Evolutionary conservation across 805 yeast genomes (phyloP).

Genomic region (Saturnispora zaruensis): DNA sequence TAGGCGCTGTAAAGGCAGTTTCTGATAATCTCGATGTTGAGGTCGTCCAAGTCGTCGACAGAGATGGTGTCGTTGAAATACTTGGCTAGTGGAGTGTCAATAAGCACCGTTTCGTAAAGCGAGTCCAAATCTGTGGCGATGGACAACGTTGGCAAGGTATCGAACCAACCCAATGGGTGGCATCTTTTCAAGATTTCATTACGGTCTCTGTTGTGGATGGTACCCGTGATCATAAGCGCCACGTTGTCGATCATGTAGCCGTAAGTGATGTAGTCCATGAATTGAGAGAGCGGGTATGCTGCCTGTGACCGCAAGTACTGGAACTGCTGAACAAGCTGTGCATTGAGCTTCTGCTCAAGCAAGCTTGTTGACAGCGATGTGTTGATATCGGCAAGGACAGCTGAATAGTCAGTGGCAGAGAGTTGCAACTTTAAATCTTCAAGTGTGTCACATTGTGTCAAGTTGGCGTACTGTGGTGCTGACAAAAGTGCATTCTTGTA

Average conservation of each 20-base stretch:
- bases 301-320: conserved; percentile 79
- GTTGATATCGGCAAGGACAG: conserved; percentile 73
- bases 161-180: conserved; percentile 98
- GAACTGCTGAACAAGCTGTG: conserved; percentile 73
- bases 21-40: conserved; percentile 90
- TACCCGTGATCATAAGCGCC: conserved; percentile 91
- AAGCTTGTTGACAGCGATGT: conserved; percentile 77
- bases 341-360: conserved; percentile 73
- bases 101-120: conserved; percentile 83
- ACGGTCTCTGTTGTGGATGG: conserved; percentile 89
- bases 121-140: conserved; percentile 93
- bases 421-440: conserved; percentile 92
- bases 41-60: conserved; percentile 85
- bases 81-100: conserved; percentile 97
- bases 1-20: conserved; percentile 89
- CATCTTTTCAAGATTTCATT: conserved; percentile 82
- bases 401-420: conserved; percentile 93
- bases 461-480: conserved; percentile 74
- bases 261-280: conserved; percentile 87
- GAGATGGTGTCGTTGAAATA: conserved; percentile 85
- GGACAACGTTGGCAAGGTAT: conserved; percentile 87
- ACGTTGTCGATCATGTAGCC: conserved; percentile 99
- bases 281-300: conserved; percentile 66
- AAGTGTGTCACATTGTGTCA: conserved; percentile 91
- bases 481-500: conserved; percentile 77